Evolutionary conservation across 257 asterid species (phyloP), one percentile per base, ranked within the genome.

Genomic region (Ocimum tenuiflorum): DNA sequence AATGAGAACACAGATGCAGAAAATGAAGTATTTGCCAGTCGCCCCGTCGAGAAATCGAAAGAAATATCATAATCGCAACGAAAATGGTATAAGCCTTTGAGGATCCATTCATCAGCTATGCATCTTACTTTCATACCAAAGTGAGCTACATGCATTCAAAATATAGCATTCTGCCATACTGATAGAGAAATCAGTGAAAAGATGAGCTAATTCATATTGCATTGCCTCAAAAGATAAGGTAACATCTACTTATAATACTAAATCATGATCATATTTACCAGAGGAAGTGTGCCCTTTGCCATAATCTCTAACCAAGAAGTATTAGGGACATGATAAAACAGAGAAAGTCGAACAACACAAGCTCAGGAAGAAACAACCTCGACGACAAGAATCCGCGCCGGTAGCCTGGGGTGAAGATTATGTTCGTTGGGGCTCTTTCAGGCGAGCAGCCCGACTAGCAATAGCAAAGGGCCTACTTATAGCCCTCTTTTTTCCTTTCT

Each of bases 311-410:
- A 54, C 82, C 97, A 82, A 39, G 95, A 88, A 67, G 86, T 66
- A 75, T 67, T 91, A 20, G 95, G 82, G 53, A 97, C 99, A 24
- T 80, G 83, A 23, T 77, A 55, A 67, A 92, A 92, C 35, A 92
- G 94, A 18, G 97, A 80, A 38, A 92, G 77, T 19, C 96, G 97
- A 53, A 92, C 60, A 82, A 69, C 19, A 83, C 11, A 9, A 92
- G 91, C 70, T 92, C 97, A 0, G 96, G 99, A 53, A 89, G 89
- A 77, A 87, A 92, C 54, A 92, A 72, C 65, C 99, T 79, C 4
- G 99, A 92, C 1, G 99, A 92, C 77, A 92, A 80, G 79, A 92
- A 92, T 4, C 99, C 97, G 24, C 89, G 99, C 99, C 99, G 89
- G 68, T 85, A 89, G 38, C 91, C n/a, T n/a, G n/a, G n/a, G n/a